Evolutionary conservation across 257 asterid genomes (phyloP), one percentile per base, ranked within the genome.

Genomic region (Solanum bulbocastanum): DNA sequence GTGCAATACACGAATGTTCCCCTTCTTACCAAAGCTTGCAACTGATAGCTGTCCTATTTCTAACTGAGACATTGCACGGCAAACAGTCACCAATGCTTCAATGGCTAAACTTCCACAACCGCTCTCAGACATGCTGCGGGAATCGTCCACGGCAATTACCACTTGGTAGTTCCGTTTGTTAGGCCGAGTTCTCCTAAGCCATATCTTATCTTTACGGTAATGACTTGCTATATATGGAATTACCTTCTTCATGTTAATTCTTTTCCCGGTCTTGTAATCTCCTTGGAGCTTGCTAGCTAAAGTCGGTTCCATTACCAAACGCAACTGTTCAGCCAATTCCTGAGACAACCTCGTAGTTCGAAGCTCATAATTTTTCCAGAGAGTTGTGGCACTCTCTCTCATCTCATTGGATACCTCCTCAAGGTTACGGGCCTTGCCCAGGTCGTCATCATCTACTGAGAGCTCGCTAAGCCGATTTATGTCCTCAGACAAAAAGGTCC

Each of bases 251-350:
- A 97, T 96, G 87, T 94, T 96, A 86, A 97, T 96, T 93, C 98
- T 91, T 95, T 97, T 97, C 72, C 99, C 99, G 86, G 99, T 95
- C 92, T 89, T 95, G 93, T 96, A 97, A 91, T 97, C 98, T 33
- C 99, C 99, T 89, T 96, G 98, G 85, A 97, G 99, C 93, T 93
- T 96, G 92, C 96, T 97, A 79, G 99, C 99, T 88, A 92, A 87
- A 87, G 96, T 97, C n/a, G 99, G 99, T 73, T 97, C 99, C 99
- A 97, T 92, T 44, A 97, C 95, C 75, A 96, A 93, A 44, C 99
- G 99, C 88, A 97, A 90, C 93, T 96, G 99, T 90, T 97, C 99
- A 8, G 98, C 94, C 79, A 97, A 90, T 92, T 97, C 99, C 84
- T 94, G 99, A 32, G 99, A 97, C 90, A 96, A 91, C 91, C 98